A percentile compares a stretch with the other conserved stretches of the same genome.
Conservation (phyloP, 106 monocot genomes). For the Posidonia australis region DNA sequence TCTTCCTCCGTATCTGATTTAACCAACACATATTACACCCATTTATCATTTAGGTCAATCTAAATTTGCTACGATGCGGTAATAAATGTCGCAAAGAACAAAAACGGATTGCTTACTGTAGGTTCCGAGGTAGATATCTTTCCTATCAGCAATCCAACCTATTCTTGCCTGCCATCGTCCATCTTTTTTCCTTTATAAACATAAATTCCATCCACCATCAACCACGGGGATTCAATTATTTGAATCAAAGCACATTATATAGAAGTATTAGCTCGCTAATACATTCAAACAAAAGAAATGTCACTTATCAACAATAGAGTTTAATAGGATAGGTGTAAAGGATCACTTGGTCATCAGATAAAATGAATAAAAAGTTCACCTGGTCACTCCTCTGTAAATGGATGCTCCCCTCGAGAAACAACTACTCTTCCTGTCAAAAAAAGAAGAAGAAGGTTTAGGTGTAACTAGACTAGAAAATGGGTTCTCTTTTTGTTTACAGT, state of each 20-base stretch:
- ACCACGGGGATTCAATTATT: not conserved
- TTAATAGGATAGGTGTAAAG: not conserved
- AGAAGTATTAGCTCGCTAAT: not conserved
- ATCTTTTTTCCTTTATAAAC: constrained; percentile 2
- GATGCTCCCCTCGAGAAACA: constrained; percentile 57
- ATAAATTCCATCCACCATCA: not conserved
- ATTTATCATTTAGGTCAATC: not conserved
- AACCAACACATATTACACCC: not conserved
- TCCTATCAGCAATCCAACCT: constrained; percentile 29
- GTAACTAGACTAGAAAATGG: not conserved
- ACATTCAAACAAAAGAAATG: not conserved
- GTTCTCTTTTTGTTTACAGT: not conserved
- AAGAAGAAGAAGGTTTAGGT: not conserved
- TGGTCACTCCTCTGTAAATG: constrained; percentile 55
- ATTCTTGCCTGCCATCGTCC: constrained; percentile 60
- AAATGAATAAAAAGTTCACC: constrained; percentile 7
- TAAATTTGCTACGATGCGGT: not conserved
- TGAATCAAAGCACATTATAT: not conserved
- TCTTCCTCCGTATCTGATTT: constrained; percentile 24
- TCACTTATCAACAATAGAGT: not conserved
- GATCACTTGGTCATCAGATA: too few species aligned
- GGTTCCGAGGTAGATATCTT: constrained; percentile 50
- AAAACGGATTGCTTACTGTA: constrained; percentile 27
- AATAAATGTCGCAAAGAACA: not conserved
- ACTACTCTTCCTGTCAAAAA: constrained; percentile 31